A percentile compares a stretch with the other conserved stretches of the same genome.
Evolutionary conservation across 23 red algal genomes (phyloP).

Genomic region (Gracilariopsis chorda): DNA sequence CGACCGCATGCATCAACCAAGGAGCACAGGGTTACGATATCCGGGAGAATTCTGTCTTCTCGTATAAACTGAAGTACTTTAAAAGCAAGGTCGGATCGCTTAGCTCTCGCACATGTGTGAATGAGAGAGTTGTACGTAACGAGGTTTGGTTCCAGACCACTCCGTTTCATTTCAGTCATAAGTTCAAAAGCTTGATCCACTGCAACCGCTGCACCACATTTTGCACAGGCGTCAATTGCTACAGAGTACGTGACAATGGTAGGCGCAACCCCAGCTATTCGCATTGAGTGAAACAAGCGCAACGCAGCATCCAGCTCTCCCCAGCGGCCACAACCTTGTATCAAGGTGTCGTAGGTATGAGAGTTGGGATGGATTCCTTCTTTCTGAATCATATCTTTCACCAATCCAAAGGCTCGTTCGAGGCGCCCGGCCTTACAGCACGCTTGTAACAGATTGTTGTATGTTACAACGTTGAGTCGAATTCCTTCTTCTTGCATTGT

Average conservation of each 20-base stretch:
- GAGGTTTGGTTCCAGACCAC: conserved; percentile 63
- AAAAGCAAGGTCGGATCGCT: conserved; percentile 41
- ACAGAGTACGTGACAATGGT: conserved; percentile 66
- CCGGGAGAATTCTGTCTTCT: conserved; percentile 29
- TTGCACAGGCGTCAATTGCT: conserved; percentile 68
- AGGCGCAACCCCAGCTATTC: conserved; percentile 43
- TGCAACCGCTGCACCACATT: conserved; percentile 34
- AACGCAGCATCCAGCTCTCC: conserved; percentile 62
- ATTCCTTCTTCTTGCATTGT: conserved; percentile 54
- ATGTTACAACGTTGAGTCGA: conserved; percentile 66
- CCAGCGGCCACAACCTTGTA: conserved; percentile 69
- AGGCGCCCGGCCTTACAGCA: conserved; percentile 61
- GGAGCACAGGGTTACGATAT: conserved; percentile 64
- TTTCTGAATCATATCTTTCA: conserved; percentile 72
- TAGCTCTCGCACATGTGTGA: conserved; percentile 43
- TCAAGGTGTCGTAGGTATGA: conserved; percentile 64
- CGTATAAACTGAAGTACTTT: conserved; percentile 11
- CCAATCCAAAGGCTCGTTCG: conserved; percentile 77
- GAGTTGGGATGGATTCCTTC: conserved; percentile 62
- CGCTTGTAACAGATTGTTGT: conserved; percentile 75
- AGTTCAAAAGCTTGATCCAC: conserved; percentile 34
- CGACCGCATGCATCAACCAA: conserved; percentile 72
- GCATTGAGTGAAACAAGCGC: conserved; percentile 60
- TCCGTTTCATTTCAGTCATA: conserved; percentile 40
- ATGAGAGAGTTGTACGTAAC: conserved; percentile 78